phyloP scores from a whole-genome alignment of 768 basidiomycete genomes.

The Pleurotus giganteus region DNA sequence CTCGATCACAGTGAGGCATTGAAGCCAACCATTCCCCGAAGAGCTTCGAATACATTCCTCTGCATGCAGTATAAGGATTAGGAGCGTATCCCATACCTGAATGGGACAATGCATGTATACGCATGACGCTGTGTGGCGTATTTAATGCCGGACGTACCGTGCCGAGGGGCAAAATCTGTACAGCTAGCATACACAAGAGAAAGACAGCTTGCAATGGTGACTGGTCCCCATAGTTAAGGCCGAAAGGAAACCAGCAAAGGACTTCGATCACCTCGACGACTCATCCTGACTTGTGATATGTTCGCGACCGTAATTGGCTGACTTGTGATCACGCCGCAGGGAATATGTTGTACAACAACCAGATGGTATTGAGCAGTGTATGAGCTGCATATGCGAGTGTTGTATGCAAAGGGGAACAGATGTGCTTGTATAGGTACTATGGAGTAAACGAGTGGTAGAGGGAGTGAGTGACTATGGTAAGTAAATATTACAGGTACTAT shows the following conservation, averaged over 20 bases:
- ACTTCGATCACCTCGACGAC: conserved; percentile 1
- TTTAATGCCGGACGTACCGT: too few relatives aligned
- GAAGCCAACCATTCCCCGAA: too few relatives aligned
- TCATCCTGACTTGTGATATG: background rate
- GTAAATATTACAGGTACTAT: conserved; percentile 6
- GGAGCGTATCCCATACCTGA: too few relatives aligned
- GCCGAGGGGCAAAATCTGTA: too few relatives aligned
- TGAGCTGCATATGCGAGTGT: conserved; percentile 3
- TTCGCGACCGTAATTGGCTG: background rate
- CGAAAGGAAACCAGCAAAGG: background rate
- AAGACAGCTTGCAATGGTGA: background rate
- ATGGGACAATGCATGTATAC: too few relatives aligned
- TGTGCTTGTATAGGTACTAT: background rate
- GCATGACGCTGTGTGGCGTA: too few relatives aligned
- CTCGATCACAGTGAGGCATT: too few relatives aligned
- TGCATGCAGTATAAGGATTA: too few relatives aligned
- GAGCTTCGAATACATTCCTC: too few relatives aligned
- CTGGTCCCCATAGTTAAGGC: too few relatives aligned
- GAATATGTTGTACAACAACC: conserved; percentile 5
- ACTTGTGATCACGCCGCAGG: background rate
- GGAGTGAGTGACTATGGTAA: conserved; percentile 2
- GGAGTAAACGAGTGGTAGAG: background rate
- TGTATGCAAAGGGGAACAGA: too few relatives aligned
- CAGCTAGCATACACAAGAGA: too few relatives aligned
- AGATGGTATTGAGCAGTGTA: conserved; percentile 10